phyloP scores from a whole-genome alignment of 202 grass and related monocot species.

The Saccharum hybrid region DNA sequence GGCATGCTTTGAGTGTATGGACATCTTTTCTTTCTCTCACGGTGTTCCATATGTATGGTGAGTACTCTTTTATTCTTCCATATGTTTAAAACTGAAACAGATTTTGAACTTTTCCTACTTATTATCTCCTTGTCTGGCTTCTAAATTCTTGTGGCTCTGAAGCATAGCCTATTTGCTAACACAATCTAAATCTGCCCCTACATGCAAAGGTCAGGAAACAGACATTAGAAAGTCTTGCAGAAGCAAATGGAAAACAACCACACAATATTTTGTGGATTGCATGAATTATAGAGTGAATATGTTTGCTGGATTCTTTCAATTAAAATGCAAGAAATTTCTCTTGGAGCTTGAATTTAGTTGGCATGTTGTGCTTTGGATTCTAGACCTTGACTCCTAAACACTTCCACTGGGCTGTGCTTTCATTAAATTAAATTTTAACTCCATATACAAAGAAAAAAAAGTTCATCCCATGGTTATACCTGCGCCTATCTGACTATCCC shows the following conservation, averaged over 20 bases:
- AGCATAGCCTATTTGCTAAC: conserved; percentile 4
- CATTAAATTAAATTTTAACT: not conserved
- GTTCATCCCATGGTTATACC: not conserved
- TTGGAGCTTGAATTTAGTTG: not conserved
- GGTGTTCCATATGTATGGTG: conserved; percentile 93
- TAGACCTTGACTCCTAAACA: not conserved
- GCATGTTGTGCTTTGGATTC: not conserved
- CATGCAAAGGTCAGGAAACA: not conserved
- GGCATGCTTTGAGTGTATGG: conserved; percentile 76
- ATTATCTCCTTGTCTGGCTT: conserved; percentile 9
- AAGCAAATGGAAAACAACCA: not conserved
- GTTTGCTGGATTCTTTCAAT: not conserved
- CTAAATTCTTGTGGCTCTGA: not conserved
- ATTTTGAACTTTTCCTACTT: conserved; percentile 1
- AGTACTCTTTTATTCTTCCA: conserved; percentile 33
- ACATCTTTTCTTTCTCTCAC: conserved; percentile 88
- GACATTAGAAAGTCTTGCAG: not conserved
- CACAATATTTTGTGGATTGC: not conserved
- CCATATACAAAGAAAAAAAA: not conserved
- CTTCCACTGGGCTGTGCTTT: not conserved
- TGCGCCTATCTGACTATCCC: not conserved
- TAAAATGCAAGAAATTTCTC: conserved; percentile 22
- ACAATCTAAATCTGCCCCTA: not conserved
- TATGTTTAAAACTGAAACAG: conserved; percentile 1
- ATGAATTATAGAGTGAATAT: conserved; percentile 1